Base-by-base conservation (phyloP, 2,329 filamentous ascomycete species). In the Pezicula neosporulosa region DNA sequence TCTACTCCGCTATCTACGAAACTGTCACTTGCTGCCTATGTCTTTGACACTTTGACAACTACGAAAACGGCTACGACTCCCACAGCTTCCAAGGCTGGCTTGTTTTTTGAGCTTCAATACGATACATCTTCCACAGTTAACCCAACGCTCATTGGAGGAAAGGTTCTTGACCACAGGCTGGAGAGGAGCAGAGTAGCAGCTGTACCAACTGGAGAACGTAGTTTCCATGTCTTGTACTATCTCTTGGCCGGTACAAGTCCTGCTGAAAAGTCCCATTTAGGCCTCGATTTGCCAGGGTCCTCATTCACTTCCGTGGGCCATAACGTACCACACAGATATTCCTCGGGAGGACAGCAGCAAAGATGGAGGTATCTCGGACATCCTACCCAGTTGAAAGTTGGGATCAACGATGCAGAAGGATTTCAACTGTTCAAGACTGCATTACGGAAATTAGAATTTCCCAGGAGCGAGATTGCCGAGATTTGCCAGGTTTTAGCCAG, bases 371-470 rank as follows among this genome's bases (percentile, higher is more conserved):
- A 96, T 66, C 81, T 99, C 3, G 94, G 94, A 3, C 94, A 99
- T 62, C 94, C 93, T 1, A 97, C 93, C 0, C 94, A 99, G 71
- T 80, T 99, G 58, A 97, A 96, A 69, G 90, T 97, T 27, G 94
- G 94, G 52, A 92, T 99, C 67, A 97, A 99, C 64, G 94, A 99
- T 65, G 80, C 87, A 2, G 92, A 97, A 64, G 94, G 93, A 4
- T 99, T 99, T 70, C 90, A 96, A 66, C 86, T 97, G 48, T 97
- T 99, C 79, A 97, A 97, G 76, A 96, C 90, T 1, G 94, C 94
- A 1, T 75, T 99, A 45, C 83, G 92, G 58, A 97, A 96, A 70
- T 80, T 99, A 13, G 94, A 97, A 70, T 97, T 99, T 57, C 89
- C 93, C 4, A 83, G 92, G 49, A 86, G 87, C 54, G 94, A 97